phyloP scores from a whole-genome alignment of 352 stramenopile species.

The Phytophthora citrophthora region DNA sequence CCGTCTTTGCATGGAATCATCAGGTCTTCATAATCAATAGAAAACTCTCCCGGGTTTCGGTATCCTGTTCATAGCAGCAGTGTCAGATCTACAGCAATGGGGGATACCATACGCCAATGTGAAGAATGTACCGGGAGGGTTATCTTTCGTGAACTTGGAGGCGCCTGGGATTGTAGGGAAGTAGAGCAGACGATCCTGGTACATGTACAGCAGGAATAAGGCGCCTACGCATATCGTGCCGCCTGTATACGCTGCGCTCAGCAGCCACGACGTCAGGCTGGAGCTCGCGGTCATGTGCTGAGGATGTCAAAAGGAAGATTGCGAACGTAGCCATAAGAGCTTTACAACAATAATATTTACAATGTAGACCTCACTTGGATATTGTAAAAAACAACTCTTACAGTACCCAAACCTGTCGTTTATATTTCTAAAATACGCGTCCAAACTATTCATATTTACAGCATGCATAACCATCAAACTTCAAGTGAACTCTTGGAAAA shows the following conservation, averaged over 20 bases:
- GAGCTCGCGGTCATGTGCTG: constrained; percentile 46
- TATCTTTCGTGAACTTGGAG: constrained; percentile 85
- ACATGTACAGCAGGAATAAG: constrained; percentile 80
- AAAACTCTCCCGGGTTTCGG: constrained; percentile 84
- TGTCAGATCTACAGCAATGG: constrained; percentile 4
- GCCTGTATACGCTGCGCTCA: constrained; percentile 69
- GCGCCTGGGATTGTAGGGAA: constrained; percentile 79
- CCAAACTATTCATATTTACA: background rate
- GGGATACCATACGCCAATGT: background rate
- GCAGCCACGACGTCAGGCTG: constrained; percentile 59
- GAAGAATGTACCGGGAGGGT: constrained; percentile 56
- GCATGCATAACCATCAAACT: constrained; percentile 10
- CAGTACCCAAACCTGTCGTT: too few relatives aligned
- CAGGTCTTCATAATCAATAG: constrained; percentile 91
- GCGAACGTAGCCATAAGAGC: constrained; percentile 1
- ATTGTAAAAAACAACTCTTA: background rate
- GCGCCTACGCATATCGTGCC: constrained; percentile 61
- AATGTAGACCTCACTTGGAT: background rate
- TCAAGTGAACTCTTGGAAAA: background rate
- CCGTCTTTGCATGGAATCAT: constrained; percentile 87
- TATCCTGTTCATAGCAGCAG: constrained; percentile 60
- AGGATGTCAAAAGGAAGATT: constrained; percentile 2
- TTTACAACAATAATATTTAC: background rate
- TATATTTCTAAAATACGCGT: background rate
- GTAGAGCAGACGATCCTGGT: constrained; percentile 86